Evolutionary conservation across 1,284 basidiomycete species (phyloP), one percentile per base, ranked within the genome.

Genomic region (Ustilago esculenta): DNA sequence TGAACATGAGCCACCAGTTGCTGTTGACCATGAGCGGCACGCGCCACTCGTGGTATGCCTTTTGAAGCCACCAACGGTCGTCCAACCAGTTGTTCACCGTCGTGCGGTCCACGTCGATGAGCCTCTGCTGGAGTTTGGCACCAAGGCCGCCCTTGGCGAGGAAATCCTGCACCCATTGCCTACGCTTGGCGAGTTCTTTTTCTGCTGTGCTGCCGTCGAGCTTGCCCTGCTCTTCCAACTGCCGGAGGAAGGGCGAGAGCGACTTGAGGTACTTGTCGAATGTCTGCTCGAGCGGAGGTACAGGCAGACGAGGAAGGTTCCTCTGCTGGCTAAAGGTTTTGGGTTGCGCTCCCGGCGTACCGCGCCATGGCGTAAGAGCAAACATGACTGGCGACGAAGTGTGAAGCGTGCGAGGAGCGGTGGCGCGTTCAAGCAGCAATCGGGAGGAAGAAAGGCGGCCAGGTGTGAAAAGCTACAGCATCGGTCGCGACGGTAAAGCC

Each of bases 1-100:
- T 82, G 80, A 94, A 91, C n/a, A 92, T 86, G 39, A 97, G 85
- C 94, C 94, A 98, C 94, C 94, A 98, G 80, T 98, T 97, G 9
- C 93, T 95, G 83, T 98, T 92, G 77, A 98, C 84, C 56, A 92
- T 85, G 27, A 98, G 85, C 0, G 95, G 92, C 1, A 88, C 87
- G 40, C 94, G 87, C 89, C 90, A 92, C 83, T 93, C 90, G 64
- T 92, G 88, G 83, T 98, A 98, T 0, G 92, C 90, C 72, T 91
- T 90, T 72, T 90, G 89, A 55, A 90, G 85, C 95, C 95, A 98
- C 76, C 94, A 90, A 52, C 92, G 92, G 83, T 98, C 94, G 75
- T 96, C 88, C 12, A 98, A 87, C 95, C 95, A 98, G 82, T 96
- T 97, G 83, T 90, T 86, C 0, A 92, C 91, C 7, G 93, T 94